Evolutionary conservation across 495 filamentous ascomycete genomes (phyloP).

Genomic region (Talaromyces proteolyticus): DNA sequence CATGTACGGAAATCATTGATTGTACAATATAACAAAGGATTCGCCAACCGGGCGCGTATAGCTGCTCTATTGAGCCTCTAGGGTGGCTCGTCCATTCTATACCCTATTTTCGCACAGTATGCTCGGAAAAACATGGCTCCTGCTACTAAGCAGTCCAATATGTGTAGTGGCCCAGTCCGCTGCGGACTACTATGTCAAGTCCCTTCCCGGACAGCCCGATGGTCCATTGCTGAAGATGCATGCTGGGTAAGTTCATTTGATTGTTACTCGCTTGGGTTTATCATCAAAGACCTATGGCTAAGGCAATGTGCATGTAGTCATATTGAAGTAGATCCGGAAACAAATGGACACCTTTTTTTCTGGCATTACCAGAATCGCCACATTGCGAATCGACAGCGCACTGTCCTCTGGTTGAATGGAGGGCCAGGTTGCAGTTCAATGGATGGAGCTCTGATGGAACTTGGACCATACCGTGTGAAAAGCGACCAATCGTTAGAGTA

Average conservation of each 20-base stretch:
- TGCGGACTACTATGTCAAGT: slow-evolving; percentile 84
- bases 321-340: slow-evolving; percentile 76
- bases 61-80: no score
- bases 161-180: slow-evolving; percentile 46
- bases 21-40: no score
- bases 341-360: slow-evolving; percentile 94
- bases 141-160: slow-evolving; percentile 5
- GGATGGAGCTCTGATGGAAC: slow-evolving; percentile 96
- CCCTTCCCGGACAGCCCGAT: slow-evolving; percentile 77
- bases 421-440: slow-evolving; percentile 95
- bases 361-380: slow-evolving; percentile 96
- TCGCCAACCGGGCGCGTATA: no score
- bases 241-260: slow-evolving; percentile 76
- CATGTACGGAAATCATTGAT: no score
- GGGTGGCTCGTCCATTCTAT: not conserved
- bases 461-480: slow-evolving; percentile 86
- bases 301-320: slow-evolving; percentile 51
- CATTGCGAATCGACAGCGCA: slow-evolving; percentile 86
- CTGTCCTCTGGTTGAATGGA: slow-evolving; percentile 95
- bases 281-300: slow-evolving; percentile 13
- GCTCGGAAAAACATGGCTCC: not conserved
- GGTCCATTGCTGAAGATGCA: slow-evolving; percentile 91
- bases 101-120: not conserved
- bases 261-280: slow-evolving; percentile 1
- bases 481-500: slow-evolving; percentile 68